Conservation (phyloP, 495 filamentous ascomycete genomes). For the Elasticomyces elasticus region DNA sequence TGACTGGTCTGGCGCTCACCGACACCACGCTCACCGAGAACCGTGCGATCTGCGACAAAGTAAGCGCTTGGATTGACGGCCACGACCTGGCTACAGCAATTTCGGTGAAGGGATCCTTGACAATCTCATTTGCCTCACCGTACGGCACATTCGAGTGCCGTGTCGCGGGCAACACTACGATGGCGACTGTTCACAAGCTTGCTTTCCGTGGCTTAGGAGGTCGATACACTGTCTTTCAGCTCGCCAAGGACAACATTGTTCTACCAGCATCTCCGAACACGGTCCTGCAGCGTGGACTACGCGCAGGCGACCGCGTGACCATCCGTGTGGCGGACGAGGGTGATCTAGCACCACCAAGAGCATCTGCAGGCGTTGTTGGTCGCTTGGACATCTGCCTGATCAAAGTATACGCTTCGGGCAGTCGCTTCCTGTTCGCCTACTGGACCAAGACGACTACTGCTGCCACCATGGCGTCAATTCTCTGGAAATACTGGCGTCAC, state of each 20-base stretch:
- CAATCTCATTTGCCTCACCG: not conserved
- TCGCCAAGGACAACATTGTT: constrained; percentile 12
- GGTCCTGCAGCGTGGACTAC: not conserved
- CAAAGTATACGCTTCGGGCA: constrained; percentile 22
- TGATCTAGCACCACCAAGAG: not conserved
- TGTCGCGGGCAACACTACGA: not conserved
- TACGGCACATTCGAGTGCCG: not conserved
- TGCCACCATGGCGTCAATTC: constrained; percentile 18
- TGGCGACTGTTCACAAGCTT: constrained; percentile 19
- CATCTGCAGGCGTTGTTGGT: not conserved
- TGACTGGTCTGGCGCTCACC: constrained; percentile 20
- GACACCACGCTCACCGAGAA: constrained; percentile 20
- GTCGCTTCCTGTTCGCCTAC: constrained; percentile 20
- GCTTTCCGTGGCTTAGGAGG: constrained; percentile 26
- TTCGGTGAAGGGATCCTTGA: not conserved
- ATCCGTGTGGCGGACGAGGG: constrained; percentile 6
- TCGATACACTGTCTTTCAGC: constrained; percentile 20
- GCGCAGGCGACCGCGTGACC: not conserved
- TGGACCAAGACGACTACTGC: constrained; percentile 23
- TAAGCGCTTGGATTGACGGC: not conserved
- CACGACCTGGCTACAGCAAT: not conserved
- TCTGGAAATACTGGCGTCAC: constrained; percentile 27
- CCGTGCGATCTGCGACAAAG: constrained; percentile 1
- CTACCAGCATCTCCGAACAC: not conserved
- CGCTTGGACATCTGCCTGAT: constrained; percentile 16